Base-by-base conservation (phyloP, 2,329 filamentous ascomycete genomes). In the Xylaria hypoxylon region DNA sequence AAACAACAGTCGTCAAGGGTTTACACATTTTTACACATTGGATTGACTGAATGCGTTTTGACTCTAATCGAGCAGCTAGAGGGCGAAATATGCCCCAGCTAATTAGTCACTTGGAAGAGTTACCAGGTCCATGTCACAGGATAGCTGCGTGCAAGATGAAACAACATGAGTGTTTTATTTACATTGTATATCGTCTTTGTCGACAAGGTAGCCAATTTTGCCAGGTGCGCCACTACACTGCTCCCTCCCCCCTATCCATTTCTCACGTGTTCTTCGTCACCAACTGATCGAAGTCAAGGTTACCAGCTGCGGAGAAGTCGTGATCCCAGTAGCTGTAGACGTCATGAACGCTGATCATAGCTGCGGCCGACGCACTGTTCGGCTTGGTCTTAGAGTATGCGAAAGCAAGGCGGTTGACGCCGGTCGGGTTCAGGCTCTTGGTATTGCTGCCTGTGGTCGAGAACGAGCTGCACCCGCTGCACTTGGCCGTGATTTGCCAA, bases 371-470 rank as follows among this genome's bases (percentile, higher is more conserved):
- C 10, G 74, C 66, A 56, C 68, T 72, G 33, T 58, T 66, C 11
- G 76, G 76, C 64, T 70, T 72, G 48, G 65, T 65, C 58, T 65
- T 66, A 24, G 75, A 71, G 67, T 75, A 76, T 3, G 77, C 77
- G 59, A 77, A 78, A 2, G 76, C 92, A 2, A 99, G 89, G 13
- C 96, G 90, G 78, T 98, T 98, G 66, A 93, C 94, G 56, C 95
- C 96, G 71, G 97, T 97, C 61, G 98, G 85, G 77, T 97, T 98
- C 76, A 99, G 89, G 17, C 53, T 69, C 61, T 72, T 74, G 59
- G 59, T 69, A 19, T 42, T 68, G 47, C 33, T 70, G 17, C 69
- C 69, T 0, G 69, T 61, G 4, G 70, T 79, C 17, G 76, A 74
- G n/a, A 77, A 79, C 5, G 78, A 74, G 13, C 71, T 77, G 42